These are phyloP conservation scores for Fonsecaea monophora DNA, from an alignment of 2,329 filamentous ascomycete species.

Conservation along the genomic window DNA sequence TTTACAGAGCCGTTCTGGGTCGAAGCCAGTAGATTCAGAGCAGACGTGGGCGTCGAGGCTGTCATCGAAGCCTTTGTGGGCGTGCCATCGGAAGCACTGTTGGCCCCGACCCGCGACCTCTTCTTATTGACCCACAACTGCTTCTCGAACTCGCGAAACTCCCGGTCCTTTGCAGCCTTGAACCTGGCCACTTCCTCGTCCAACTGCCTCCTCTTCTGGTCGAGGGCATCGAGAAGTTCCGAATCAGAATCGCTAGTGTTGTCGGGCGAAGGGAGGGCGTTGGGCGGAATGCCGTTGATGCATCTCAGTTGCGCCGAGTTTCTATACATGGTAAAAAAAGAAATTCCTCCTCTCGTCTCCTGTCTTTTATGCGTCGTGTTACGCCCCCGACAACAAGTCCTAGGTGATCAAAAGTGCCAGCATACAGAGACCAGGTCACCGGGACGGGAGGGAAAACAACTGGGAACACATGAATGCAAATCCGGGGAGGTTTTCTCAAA, in stretches of 20 bases:
- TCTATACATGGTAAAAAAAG: slow-evolving; percentile 30
- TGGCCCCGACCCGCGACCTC: slow-evolving; percentile 17
- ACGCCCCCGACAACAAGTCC: not conserved
- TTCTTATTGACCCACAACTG: slow-evolving; percentile 34
- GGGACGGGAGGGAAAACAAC: not conserved
- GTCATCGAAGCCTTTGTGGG: slow-evolving; percentile 20
- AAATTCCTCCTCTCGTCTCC: not conserved
- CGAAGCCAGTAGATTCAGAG: slow-evolving; percentile 28
- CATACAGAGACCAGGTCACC: not conserved
- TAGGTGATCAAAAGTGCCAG: not conserved
- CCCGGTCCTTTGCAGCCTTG: slow-evolving; percentile 40
- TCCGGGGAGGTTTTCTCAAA: not conserved
- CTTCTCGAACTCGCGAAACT: slow-evolving; percentile 41
- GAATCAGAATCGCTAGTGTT: slow-evolving; percentile 34
- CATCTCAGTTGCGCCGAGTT: slow-evolving; percentile 31
- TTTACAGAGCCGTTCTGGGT: slow-evolving; percentile 21
- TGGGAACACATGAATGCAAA: slow-evolving; percentile 14
- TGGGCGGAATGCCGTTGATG: slow-evolving; percentile 27
- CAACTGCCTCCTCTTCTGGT: slow-evolving; percentile 39
- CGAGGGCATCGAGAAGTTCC: slow-evolving; percentile 37
- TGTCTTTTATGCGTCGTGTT: not conserved
- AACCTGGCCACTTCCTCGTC: slow-evolving; percentile 40
- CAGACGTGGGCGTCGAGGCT: slow-evolving; percentile 12
- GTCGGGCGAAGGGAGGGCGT: slow-evolving; percentile 31
- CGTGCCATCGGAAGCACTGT: slow-evolving; percentile 2